Base-by-base conservation (phyloP, 2,329 filamentous ascomycete genomes). In the Sphaceloma murrayae region DNA sequence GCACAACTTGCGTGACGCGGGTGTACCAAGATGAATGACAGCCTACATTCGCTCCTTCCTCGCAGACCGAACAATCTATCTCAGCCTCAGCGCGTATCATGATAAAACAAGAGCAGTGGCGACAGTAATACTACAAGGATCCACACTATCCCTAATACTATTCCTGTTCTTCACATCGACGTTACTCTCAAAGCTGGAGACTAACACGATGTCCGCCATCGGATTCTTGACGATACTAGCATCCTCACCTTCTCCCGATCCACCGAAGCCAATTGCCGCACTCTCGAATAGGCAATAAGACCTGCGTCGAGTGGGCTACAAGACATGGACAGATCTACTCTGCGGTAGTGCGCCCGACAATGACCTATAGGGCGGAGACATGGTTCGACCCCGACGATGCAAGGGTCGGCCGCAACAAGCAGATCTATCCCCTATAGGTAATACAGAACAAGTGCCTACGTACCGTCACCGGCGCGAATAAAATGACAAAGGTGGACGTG, bases 91-190 rank as follows among this genome's bases (percentile, higher is more conserved):
- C 19, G 42, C 43, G 26, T 51, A 48, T 16, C 38, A 34, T n/a
- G 52, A 48, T 5, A 33, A 24, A 32, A 40, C 26, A 6, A 53
- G 53, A 26, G 2, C 38, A 7, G 53, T 48, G 13, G 51, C 50
- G 22, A 53, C 51, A 24, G 56, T 54, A 8, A 57, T 60, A 22
- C 57, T 56, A 5, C 46, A 58, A 48, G 57, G 56, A 46, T 60
- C 51, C 11, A 54, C 52, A 14, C 52, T 61, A 1, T 60, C 51
- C 13, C 57, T 54, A 22, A 59, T 61, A 18, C 53, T 61, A 18
- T 60, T 55, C 48, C 49, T 62, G 21, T 58, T 58, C 54, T 61
- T 58, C 45, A 60, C 57, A 16, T 51, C 50, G 3, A 45, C 58
- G 42, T 52, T 61, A 1, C 46, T 61, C 16, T 17, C 44, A 53